Evolutionary conservation across 441 rosid genomes (phyloP).

Genomic region (Pelargonium fulgidum): DNA sequence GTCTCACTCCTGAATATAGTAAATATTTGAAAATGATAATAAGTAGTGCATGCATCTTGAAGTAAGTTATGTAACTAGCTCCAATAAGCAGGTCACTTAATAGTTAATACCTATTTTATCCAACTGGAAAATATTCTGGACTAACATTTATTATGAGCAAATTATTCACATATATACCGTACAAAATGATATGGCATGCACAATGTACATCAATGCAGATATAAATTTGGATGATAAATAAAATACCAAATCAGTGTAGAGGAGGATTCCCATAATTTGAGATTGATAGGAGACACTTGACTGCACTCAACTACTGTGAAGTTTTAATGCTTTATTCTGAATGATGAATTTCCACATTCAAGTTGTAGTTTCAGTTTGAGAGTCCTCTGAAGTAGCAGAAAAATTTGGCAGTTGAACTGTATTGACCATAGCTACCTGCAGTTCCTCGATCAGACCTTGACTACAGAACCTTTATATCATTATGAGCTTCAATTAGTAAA

Average conservation of each 20-base stretch:
- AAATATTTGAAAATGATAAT: not conserved
- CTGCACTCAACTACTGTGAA: not conserved
- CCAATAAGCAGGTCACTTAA: not conserved
- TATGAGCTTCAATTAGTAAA: not conserved
- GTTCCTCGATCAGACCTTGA: not conserved
- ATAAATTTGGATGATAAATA: not conserved
- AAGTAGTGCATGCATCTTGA: conserved; percentile 6
- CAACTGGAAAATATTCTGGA: not conserved
- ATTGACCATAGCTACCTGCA: not conserved
- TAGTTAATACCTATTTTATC: not conserved
- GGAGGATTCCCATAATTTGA: not conserved
- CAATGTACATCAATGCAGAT: not conserved
- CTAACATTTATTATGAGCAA: not conserved
- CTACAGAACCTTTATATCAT: not conserved
- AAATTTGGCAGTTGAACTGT: not conserved
- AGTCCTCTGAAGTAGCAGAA: not conserved
- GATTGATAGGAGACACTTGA: not conserved
- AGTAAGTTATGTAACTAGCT: not conserved
- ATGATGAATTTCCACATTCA: not conserved
- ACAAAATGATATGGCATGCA: not conserved
- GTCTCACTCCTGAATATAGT: not conserved
- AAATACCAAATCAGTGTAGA: not conserved
- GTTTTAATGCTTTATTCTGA: not conserved
- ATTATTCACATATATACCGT: not conserved
- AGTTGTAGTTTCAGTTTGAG: not conserved